Evolutionary conservation across 352 stramenopile species (phyloP), one percentile per base, ranked within the genome.

Genomic region (Thraustochytrium aureum): DNA sequence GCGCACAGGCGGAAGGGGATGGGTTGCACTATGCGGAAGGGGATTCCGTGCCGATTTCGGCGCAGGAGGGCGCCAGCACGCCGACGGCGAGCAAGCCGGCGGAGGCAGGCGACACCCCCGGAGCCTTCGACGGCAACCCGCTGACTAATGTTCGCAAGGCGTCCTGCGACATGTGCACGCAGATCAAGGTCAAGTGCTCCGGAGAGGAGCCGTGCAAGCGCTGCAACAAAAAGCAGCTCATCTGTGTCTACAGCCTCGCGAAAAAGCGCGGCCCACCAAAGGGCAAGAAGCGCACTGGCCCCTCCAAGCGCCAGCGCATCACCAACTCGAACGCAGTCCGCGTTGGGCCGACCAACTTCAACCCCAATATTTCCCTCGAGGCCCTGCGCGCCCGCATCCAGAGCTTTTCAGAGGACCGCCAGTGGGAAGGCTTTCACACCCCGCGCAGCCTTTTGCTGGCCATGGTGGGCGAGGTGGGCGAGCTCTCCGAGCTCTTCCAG

Each of bases 401-500:
- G 56, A 39, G 22, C 12, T 95, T 95, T 86, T 86, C 88, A 1
- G 47, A 75, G 33, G 89, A 90, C 35, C 66, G 91, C 32, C 72
- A 91, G 33, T 95, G 90, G 90, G 79, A 85, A 50, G 73, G 87
- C 56, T 95, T 89, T 74, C 91, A 95, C 84, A 90, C 87, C 35
- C 90, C 95, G 59, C 90, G 95, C 2, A 99, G 98, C 84, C 84
- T 99, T 45, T 61, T 97, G 38, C 84, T 99, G 50, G 96, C 95
- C 26, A 84, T 99, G 7, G 88, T 95, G 5, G 94, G 94, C 26
- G 94, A 99, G 87, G 87, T 98, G 1, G 94, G 96, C 39, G 96
- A 99, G 85, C 82, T 99, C 54, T 92, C 91, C 30, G 93, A 98
- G 86, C 86, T 96, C n/a, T 93, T 97, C 60, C 95, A 99, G 87